Base-by-base conservation (phyloP, 495 filamentous ascomycete species). In the Podospora pseudocomata region DNA sequence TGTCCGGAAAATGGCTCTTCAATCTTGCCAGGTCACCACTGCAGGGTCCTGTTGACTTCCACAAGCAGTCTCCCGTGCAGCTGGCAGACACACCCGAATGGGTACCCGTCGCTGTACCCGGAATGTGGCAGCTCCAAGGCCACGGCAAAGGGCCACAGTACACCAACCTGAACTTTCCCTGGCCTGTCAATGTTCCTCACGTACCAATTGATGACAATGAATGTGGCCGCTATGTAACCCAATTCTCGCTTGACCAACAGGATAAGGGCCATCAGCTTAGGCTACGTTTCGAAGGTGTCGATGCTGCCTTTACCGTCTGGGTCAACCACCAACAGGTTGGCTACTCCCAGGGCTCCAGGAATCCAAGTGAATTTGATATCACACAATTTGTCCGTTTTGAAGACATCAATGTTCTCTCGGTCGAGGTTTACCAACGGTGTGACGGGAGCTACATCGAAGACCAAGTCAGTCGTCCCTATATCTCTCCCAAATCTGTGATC, bases 111-210 rank as follows among this genome's bases (percentile, higher is more conserved):
- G 67, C 81, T 44, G 89, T 91, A 11, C 89, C 88, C 0, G 86
- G 87, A 13, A 88, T 89, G 82, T 91, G 89, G 89, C 89, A 91
- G 71, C 77, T 88, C 18, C 87, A 91, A 70, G 88, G 88, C 55
- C 87, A 86, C 68, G 88, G 87, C 15, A 83, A 82, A 65, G 81
- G 81, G 13, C 87, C 87, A 3, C 86, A 89, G 54, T 91, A 91
- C 65, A 90, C 87, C 18, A 92, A 91, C 68, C 74, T 87, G 64
- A 80, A 84, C 64, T 90, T 81, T 68, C 89, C 88, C 2, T 89
- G 89, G 62, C 88, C 88, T 1, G 81, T 86, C 5, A 73, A 86
- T 68, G 87, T 88, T 5, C 89, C 89, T 1, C 73, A 81, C 66
- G 83, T 90, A 18, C 87, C 89, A 3, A 84, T 83, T 32, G 84